These are phyloP conservation scores for Paspalum vaginatum DNA, from an alignment of 176 grass and related monocot genomes.

Conservation along the genomic window DNA sequence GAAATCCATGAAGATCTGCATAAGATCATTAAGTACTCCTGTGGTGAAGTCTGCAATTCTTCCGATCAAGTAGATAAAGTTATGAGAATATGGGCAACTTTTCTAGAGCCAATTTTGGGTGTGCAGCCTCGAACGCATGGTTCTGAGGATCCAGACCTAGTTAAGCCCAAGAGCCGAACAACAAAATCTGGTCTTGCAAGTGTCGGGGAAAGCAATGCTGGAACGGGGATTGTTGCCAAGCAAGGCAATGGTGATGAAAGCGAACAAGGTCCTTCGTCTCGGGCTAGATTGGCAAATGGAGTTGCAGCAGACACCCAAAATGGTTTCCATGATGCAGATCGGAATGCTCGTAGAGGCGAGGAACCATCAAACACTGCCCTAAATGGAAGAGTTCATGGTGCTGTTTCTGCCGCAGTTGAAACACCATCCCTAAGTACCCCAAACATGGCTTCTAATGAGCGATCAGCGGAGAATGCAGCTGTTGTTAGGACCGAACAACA, in stretches of 20 bases:
- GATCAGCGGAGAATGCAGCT: conserved; percentile 40
- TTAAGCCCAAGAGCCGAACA: conserved; percentile 63
- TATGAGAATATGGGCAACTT: conserved; percentile 83
- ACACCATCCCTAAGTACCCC: conserved; percentile 39
- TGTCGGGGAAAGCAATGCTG: conserved; percentile 60
- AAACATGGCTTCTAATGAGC: conserved; percentile 45
- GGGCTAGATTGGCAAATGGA: conserved; percentile 53
- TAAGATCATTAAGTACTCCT: conserved; percentile 96
- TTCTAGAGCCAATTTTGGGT: conserved; percentile 86
- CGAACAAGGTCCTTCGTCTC: conserved; percentile 44
- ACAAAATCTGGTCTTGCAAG: conserved; percentile 57
- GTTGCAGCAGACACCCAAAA: conserved; percentile 54
- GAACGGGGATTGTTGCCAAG: conserved; percentile 40
- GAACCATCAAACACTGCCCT: conserved; percentile 42
- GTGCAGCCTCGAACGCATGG: conserved; percentile 57
- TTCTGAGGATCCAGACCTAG: conserved; percentile 50
- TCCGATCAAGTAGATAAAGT: conserved; percentile 95
- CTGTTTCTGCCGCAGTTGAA: conserved; percentile 47
- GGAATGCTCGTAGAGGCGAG: conserved; percentile 40
- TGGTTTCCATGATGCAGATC: conserved; percentile 61
- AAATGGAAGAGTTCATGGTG: conserved; percentile 66
- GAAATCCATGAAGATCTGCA: conserved; percentile 88
- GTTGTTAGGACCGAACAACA: conserved; percentile 55
- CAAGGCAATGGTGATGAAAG: conserved; percentile 58
- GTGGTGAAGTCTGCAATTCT: conserved; percentile 86